Percentiles rank a stretch among this genome's conserved stretches.
Evolutionary conservation across 2,329 filamentous ascomycete genomes (phyloP).

Genomic region (Bipolaris bicolor): DNA sequence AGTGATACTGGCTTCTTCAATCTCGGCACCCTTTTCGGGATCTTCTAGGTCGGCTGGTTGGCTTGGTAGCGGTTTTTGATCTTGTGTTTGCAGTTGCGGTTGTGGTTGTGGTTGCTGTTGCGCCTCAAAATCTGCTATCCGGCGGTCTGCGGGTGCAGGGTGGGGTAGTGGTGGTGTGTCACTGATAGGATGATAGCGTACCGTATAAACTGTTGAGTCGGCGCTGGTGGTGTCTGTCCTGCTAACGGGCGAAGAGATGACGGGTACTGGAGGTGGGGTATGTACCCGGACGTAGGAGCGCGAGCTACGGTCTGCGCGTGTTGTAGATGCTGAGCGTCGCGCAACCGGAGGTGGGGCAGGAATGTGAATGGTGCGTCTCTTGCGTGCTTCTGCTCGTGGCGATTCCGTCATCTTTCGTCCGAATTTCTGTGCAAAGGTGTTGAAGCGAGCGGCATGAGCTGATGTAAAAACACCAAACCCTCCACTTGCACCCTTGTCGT

Average conservation of each 20-base stretch:
- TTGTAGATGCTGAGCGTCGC: constrained; percentile 36
- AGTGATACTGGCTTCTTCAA: constrained; percentile 11
- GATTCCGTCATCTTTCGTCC: constrained; percentile 38
- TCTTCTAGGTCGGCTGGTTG: constrained; percentile 30
- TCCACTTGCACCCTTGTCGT: constrained; percentile 25
- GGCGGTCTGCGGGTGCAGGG: constrained; percentile 25
- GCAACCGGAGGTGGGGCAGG: constrained; percentile 40
- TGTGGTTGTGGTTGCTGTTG: constrained; percentile 5
- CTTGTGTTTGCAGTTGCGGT: constrained; percentile 5
- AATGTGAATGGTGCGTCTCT: constrained; percentile 43
- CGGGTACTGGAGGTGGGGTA: constrained; percentile 50
- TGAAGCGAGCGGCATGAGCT: constrained; percentile 33
- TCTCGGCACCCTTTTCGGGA: constrained; percentile 39
- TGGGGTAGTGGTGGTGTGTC: constrained; percentile 40
- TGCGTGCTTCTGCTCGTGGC: constrained; percentile 35
- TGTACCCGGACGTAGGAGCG: constrained; percentile 40
- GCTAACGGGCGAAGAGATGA: constrained; percentile 62
- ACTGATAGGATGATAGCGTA: constrained; percentile 65
- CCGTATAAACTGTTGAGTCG: constrained; percentile 67
- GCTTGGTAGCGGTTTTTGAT: constrained; percentile 8
- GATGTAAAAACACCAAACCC: constrained; percentile 34
- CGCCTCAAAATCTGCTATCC: constrained; percentile 13
- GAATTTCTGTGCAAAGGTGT: constrained; percentile 36
- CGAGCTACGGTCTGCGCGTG: constrained; percentile 31
- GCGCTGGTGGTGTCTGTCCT: constrained; percentile 67